Evolutionary conservation across 805 yeast genomes (phyloP).

Genomic region (Candida chauliodis): DNA sequence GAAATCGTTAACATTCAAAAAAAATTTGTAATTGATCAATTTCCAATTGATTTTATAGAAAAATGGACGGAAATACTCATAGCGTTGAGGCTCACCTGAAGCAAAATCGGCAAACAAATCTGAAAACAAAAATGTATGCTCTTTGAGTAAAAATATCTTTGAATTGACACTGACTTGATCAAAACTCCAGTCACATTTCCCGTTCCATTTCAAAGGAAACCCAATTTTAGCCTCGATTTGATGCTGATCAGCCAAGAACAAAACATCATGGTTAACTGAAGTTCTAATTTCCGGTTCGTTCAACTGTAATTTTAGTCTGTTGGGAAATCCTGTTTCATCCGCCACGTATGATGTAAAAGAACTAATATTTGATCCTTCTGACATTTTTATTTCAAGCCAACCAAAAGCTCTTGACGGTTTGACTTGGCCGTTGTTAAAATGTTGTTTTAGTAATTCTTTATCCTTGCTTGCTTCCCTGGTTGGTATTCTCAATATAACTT

Average conservation of each 20-base stretch:
- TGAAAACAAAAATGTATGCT: conserved; percentile 69
- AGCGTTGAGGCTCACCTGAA: conserved; percentile 66
- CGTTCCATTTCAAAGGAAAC: conserved; percentile 83
- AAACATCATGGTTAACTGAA: conserved; percentile 83
- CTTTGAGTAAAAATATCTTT: conserved; percentile 68
- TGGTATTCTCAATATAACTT: conserved; percentile 70
- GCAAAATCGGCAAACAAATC: conserved; percentile 78
- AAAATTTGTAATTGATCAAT: conserved; percentile 53
- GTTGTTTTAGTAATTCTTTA: conserved; percentile 22
- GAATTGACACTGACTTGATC: conserved; percentile 48
- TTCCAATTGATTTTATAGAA: conserved; percentile 60
- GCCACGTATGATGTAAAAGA: conserved; percentile 52
- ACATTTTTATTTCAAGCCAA: conserved; percentile 78
- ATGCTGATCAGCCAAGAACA: conserved; percentile 62
- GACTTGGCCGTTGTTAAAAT: conserved; percentile 7
- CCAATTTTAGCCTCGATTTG: conserved; percentile 53
- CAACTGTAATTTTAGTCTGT: conserved; percentile 44
- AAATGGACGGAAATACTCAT: conserved; percentile 75
- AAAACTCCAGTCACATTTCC: conserved; percentile 65
- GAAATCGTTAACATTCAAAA: conserved; percentile 77
- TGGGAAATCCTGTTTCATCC: conserved; percentile 47
- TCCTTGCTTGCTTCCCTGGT: conserved; percentile 83
- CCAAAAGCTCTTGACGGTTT: conserved; percentile 66
- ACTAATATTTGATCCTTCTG: conserved; percentile 48
- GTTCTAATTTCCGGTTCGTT: conserved; percentile 63